phyloP scores from a whole-genome alignment of 805 yeast genomes.

The Saccharomycopsis babjevae region DNA sequence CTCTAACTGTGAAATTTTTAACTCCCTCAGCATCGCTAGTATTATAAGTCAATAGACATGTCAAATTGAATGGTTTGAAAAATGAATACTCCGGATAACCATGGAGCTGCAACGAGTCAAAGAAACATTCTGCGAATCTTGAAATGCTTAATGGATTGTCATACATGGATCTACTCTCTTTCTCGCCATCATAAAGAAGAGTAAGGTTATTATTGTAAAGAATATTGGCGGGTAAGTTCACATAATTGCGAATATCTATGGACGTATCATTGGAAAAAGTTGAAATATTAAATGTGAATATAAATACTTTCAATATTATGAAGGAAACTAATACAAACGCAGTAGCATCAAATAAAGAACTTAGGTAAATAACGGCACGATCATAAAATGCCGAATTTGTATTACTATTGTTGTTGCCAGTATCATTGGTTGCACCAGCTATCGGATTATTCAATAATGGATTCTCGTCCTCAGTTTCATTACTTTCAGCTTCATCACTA shows the following conservation, averaged over 20 bases:
- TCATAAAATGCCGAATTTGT: neutral
- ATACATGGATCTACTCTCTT: neutral
- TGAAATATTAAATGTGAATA: neutral
- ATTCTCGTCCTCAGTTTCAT: neutral
- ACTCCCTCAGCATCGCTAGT: neutral
- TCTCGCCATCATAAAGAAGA: neutral
- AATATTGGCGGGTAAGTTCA: constrained; percentile 3
- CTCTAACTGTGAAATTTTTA: neutral
- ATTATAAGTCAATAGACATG: neutral
- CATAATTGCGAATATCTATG: constrained; percentile 10
- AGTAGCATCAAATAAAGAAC: neutral
- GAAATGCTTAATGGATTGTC: neutral
- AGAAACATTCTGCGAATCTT: neutral
- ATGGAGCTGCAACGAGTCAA: neutral
- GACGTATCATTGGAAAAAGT: constrained; percentile 14
- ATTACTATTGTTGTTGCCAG: neutral
- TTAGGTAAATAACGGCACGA: neutral
- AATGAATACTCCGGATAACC: neutral
- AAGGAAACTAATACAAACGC: neutral
- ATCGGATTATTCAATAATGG: neutral
- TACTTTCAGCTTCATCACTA: neutral
- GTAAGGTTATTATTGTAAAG: neutral
- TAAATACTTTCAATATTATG: neutral
- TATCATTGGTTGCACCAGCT: neutral
- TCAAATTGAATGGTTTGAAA: neutral